Evolutionary conservation across 2,329 filamentous ascomycete genomes (phyloP), one percentile per base, ranked within the genome.

Genomic region (Sarocladium strictum): DNA sequence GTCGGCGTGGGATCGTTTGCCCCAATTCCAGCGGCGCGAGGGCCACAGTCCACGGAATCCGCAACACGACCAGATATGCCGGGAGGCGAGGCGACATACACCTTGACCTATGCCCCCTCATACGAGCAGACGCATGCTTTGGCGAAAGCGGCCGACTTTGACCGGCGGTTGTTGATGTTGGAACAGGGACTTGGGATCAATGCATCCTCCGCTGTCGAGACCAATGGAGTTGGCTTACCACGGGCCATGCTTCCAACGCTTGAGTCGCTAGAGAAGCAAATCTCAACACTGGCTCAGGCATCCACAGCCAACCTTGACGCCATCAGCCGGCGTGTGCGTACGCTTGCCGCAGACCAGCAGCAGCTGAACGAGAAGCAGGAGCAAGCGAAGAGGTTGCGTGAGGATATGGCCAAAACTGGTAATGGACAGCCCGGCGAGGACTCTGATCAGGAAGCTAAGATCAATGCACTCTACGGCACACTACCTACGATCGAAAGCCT

Each of bases 381-480:
- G 62, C 79, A 81, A 53, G 84, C 84, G 37, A 86, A 82, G 63
- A 72, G 73, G 37, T 76, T 84, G 1, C 77, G 85, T 58, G 84
- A 86, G 54, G 79, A 81, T 26, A 71, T 85, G 21, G 75, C 75
- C 12, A 70, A 74, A 29, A 74, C 76, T 17, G 55, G 53, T 11
- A 68, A 80, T 29, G 75, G 75, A 10, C 69, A 74, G 27, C 74
- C 76, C 17, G 55, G 43, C 9, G 68, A 80, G 55, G 76, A 86
- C 59, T 73, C 78, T 9, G 90, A 96, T 62, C 88, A 95, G 62
- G 80, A 85, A 38, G 80, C 89, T 53, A 96, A 96, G 68, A 88
- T 99, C 67, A 94, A 96, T 60, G 89, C 92, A 1, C 80, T 99
- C 4, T 97, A 97, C 69, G 87, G 89, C 1, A 89, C 90, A 2